Conservation (phyloP, 306 rosid genomes). For the Prunus campanulata region DNA sequence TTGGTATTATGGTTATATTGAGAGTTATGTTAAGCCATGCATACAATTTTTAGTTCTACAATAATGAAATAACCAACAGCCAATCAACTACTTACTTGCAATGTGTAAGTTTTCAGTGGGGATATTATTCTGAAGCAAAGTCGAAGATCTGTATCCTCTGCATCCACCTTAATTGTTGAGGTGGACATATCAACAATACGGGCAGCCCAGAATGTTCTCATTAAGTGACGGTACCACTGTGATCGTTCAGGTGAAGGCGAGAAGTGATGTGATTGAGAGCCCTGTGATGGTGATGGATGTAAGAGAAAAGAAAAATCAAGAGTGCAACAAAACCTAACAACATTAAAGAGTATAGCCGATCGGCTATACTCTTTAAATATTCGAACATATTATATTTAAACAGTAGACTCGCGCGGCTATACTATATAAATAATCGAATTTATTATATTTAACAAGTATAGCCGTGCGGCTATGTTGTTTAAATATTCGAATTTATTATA, state of each 20-base stretch:
- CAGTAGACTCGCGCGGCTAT: too few relatives aligned
- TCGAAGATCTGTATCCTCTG: conserved; percentile 86
- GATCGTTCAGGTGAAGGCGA: conserved; percentile 59
- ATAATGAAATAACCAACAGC: conserved; percentile 4
- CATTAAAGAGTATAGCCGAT: background rate
- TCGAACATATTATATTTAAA: rapidly evolving
- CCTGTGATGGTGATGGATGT: conserved; percentile 33
- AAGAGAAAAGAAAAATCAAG: conserved; percentile 28
- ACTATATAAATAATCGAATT: too few relatives aligned
- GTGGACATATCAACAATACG: conserved; percentile 71
- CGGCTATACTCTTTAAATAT: too few relatives aligned
- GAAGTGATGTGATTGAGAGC: conserved; percentile 59
- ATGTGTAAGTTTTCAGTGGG: conserved; percentile 70
- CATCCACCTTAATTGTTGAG: conserved; percentile 90
- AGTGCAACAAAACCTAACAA: background rate
- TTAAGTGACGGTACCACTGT: conserved; percentile 59
- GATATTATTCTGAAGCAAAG: conserved; percentile 97
- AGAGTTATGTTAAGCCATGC: conserved; percentile 3
- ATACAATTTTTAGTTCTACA: background rate
- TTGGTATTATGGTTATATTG: background rate
- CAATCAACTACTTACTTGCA: conserved; percentile 67
- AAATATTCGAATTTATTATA: too few relatives aligned
- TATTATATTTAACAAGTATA: too few relatives aligned
- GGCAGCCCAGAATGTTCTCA: conserved; percentile 71
- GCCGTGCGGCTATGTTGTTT: too few relatives aligned